Evolutionary conservation across 495 filamentous ascomycete genomes (phyloP).

Genomic region (Hypoxylon rickii): DNA sequence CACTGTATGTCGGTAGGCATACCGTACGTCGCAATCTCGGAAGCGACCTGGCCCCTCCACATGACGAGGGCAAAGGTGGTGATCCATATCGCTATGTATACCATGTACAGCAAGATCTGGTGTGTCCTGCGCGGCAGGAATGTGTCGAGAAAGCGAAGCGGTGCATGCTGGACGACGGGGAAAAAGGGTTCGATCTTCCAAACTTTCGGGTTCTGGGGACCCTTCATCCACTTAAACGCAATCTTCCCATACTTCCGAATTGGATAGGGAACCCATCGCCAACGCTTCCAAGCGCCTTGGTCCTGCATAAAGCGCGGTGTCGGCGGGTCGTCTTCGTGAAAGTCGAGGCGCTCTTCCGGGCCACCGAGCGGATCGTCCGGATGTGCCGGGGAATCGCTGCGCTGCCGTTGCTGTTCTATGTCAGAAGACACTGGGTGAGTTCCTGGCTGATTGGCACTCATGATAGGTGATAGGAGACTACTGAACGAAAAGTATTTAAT

Average conservation of each 20-base stretch:
- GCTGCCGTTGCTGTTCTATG: conserved; percentile 35
- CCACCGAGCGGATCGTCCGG: conserved; percentile 29
- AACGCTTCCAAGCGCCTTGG: conserved; percentile 35
- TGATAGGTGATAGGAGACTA: too few species aligned
- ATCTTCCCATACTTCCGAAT: conserved; percentile 47
- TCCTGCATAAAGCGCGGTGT: conserved; percentile 50
- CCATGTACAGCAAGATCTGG: conserved; percentile 60
- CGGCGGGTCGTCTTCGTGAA: conserved; percentile 30
- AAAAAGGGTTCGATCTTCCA: conserved; percentile 72
- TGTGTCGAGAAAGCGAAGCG: conserved; percentile 63
- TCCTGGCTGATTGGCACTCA: conserved; percentile 35
- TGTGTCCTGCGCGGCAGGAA: conserved; percentile 67
- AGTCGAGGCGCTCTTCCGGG: conserved; percentile 25
- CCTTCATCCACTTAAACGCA: conserved; percentile 67
- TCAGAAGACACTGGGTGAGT: conserved; percentile 30
- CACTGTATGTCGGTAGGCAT: conserved; percentile 70
- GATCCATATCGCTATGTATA: conserved; percentile 72
- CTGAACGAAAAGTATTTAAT: conserved; percentile 11
- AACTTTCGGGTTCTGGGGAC: conserved; percentile 66
- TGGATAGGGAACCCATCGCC: conserved; percentile 56
- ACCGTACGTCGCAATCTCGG: conserved; percentile 72
- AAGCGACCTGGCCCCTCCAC: conserved; percentile 63
- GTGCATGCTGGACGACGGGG: conserved; percentile 69
- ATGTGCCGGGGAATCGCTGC: conserved; percentile 18
- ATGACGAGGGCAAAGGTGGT: conserved; percentile 71